Evolutionary conservation across 2,329 filamentous ascomycete genomes (phyloP).

Genomic region (Hypoxylon sp.): DNA sequence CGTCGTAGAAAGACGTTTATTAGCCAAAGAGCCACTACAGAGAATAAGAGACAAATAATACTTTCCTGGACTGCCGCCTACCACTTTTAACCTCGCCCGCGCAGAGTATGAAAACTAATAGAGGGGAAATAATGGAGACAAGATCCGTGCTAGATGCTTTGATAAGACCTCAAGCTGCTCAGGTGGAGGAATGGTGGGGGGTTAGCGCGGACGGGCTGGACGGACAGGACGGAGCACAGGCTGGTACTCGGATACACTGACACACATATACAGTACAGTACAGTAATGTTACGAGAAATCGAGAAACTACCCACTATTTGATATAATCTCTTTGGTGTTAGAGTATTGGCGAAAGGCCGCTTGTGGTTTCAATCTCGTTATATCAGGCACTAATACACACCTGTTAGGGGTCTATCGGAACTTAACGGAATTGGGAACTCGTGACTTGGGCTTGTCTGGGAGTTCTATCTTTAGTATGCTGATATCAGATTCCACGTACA

Average conservation of each 20-base stretch:
- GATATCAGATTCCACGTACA: not conserved
- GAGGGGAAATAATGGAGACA: not conserved
- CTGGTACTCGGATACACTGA: conserved; percentile 1
- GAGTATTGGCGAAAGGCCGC: not conserved
- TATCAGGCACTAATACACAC: conserved; percentile 22
- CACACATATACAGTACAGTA: not conserved
- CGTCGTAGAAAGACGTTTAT: not conserved
- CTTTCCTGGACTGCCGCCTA: not conserved
- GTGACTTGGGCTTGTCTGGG: conserved; percentile 1
- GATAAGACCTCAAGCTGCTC: conserved; percentile 5
- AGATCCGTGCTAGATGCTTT: not conserved
- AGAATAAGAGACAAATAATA: not conserved
- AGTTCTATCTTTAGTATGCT: conserved; percentile 1
- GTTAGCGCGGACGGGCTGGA: not conserved
- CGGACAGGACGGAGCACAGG: not conserved
- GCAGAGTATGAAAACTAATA: not conserved
- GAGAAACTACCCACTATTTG: not conserved
- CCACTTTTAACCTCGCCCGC: not conserved
- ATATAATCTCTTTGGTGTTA: not conserved
- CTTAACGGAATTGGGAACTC: not conserved
- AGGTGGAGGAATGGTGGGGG: conserved; percentile 10
- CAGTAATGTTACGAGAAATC: not conserved
- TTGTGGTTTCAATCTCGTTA: conserved; percentile 9
- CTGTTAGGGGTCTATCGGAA: conserved; percentile 12
- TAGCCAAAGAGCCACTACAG: not conserved